Evolutionary conservation across 257 asterid species (phyloP), one percentile per base, ranked within the genome.

Genomic region (Solanum habrochaites): DNA sequence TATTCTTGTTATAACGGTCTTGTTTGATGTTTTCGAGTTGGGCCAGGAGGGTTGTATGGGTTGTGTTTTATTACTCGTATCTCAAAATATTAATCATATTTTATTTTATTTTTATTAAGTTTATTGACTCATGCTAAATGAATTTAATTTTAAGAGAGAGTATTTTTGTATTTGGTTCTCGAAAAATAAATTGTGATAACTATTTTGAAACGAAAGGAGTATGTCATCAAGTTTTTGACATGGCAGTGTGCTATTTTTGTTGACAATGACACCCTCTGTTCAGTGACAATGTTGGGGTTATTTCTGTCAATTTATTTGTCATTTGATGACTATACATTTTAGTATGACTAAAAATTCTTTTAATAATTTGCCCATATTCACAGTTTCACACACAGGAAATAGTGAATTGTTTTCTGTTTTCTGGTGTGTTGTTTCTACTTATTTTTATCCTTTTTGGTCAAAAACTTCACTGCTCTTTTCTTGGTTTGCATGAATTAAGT

Each of bases 401-500:
- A 49, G 69, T 80, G 20, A 47, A 80, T 27, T 29, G 2, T 37
- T 47, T 49, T 10, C 85, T 80, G 64, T 49, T 85, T 80, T 52
- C 39, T 69, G 85, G 42, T 29, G 43, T 9, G 1, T 85, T 3
- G 15, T 39, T 42, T 64, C 72, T 73, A 49, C 69, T 85, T 87
- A 35, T 52, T 85, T 86, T 86, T 43, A 47, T 83, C 88, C 75
- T 87, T 43, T 86, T 82, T 90, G 90, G 93, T 92, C 94, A 92
- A 92, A 86, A 9, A 10, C 62, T 40, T 84, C 25, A 64, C 42
- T 84, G 40, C 67, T 42, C 37, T 64, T 83, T 71, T 73, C 85
- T 85, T 86, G 89, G 82, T 43, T 71, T 89, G 52, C 87, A 72
- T 86, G 74, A 72, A 49, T 70, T 25, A 23, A 40, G 62, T 70